Conservation (phyloP, 352 stramenopile species). For the Pythium biforme region DNA sequence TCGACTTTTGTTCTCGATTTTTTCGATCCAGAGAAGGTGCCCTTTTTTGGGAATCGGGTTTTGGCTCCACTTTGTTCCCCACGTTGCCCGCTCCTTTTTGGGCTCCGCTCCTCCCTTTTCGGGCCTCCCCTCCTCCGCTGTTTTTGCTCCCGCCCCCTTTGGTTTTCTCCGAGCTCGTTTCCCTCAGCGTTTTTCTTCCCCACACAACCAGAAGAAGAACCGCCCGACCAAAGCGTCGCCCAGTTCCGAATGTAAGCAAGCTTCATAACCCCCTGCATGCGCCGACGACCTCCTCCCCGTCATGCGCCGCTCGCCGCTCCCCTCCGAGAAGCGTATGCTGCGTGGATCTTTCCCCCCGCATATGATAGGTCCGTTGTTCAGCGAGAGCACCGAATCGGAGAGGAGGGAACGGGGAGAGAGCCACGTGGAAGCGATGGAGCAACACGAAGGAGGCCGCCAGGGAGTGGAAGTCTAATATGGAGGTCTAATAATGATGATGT, state of each 20-base stretch:
- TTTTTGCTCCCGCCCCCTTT: conserved; percentile 14
- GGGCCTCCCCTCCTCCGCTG: conserved; percentile 10
- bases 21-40: conserved; percentile 9
- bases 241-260: conserved; percentile 26
- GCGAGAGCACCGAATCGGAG: not conserved
- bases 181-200: conserved; percentile 31
- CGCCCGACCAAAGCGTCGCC: conserved; percentile 25
- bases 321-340: not conserved
- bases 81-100: conserved; percentile 20
- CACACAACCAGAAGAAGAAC: conserved; percentile 35
- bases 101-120: conserved; percentile 7
- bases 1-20: conserved; percentile 24
- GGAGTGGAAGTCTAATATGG: not conserved
- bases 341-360: no score
- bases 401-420: not conserved
- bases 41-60: conserved; percentile 28
- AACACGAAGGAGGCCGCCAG: not conserved
- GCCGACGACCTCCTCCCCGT: not conserved
- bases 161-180: conserved; percentile 20
- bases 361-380: no score
- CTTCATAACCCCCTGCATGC: not conserved
- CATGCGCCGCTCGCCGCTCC: not conserved
- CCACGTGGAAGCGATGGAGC: conserved; percentile 1
- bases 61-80: conserved; percentile 19
- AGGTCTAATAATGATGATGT: not conserved